Percentiles rank a stretch among this genome's conserved stretches.
Conservation (phyloP, 2,329 filamentous ascomycete genomes). For the Balansia obtecta region DNA sequence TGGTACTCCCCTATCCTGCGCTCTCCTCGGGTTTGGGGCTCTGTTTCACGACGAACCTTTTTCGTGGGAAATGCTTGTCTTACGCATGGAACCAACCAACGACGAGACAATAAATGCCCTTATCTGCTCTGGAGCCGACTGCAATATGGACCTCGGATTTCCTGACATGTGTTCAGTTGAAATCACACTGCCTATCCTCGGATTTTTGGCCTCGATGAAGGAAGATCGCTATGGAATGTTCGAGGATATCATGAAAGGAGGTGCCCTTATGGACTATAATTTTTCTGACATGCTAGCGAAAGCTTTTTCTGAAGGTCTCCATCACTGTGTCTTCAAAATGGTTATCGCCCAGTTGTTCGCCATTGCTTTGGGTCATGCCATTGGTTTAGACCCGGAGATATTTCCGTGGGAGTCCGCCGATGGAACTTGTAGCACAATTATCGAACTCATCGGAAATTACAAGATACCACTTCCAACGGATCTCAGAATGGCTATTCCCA, state of each 20-base stretch:
- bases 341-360: background rate
- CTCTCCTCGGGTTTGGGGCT: slow-evolving; percentile 19
- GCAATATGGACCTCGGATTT: slow-evolving; percentile 3
- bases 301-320: background rate
- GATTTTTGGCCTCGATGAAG: slow-evolving; percentile 4
- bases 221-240: background rate
- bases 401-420: slow-evolving; percentile 4
- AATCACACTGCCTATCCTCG: background rate
- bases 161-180: background rate
- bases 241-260: background rate
- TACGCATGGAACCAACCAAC: background rate
- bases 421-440: background rate
- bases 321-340: background rate
- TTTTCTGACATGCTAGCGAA: background rate
- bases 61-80: slow-evolving; percentile 4
- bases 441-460: background rate
- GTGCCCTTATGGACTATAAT: background rate
- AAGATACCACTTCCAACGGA: slow-evolving; percentile 7
- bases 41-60: slow-evolving; percentile 10
- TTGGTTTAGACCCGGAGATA: background rate
- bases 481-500: slow-evolving; percentile 1
- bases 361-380: background rate
- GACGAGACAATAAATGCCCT: background rate
- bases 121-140: background rate
- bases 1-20: slow-evolving; percentile 22